Conservation (phyloP, 2,329 filamentous ascomycete genomes). For the Colletotrichum sp. region DNA sequence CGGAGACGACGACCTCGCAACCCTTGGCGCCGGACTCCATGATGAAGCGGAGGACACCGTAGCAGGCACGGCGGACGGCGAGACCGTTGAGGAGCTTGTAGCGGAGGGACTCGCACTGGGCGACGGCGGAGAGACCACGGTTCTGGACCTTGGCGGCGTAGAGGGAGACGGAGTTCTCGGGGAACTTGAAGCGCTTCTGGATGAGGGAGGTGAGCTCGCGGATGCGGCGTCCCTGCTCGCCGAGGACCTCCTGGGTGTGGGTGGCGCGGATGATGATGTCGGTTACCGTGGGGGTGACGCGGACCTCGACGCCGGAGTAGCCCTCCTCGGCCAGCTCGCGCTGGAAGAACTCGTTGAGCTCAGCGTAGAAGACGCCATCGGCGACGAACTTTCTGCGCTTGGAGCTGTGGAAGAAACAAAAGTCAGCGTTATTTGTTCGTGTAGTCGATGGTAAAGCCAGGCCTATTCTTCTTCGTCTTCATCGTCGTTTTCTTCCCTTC, state of each 20-base stretch:
- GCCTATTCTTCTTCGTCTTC: not conserved
- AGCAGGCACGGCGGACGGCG: slow-evolving; percentile 97
- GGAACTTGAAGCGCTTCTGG: slow-evolving; percentile 99
- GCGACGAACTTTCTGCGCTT: slow-evolving; percentile 95
- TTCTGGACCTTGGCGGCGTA: slow-evolving; percentile 99
- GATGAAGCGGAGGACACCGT: slow-evolving; percentile 99
- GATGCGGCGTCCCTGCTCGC: slow-evolving; percentile 99
- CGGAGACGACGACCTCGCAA: slow-evolving; percentile 99
- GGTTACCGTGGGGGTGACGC: slow-evolving; percentile 99
- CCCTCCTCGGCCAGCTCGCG: slow-evolving; percentile 99
- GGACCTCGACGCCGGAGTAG: slow-evolving; percentile 99
- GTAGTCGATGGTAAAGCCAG: not conserved
- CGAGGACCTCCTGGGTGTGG: slow-evolving; percentile 99
- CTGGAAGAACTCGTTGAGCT: slow-evolving; percentile 99
- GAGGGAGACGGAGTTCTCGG: slow-evolving; percentile 99
- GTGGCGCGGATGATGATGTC: slow-evolving; percentile 99
- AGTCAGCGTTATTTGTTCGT: slow-evolving; percentile 6
- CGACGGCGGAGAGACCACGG: slow-evolving; percentile 98
- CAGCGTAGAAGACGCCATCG: slow-evolving; percentile 99
- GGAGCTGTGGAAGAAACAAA: slow-evolving; percentile 60
- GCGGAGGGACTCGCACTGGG: slow-evolving; percentile 99
- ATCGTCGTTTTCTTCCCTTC: not conserved
- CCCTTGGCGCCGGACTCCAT: slow-evolving; percentile 99
- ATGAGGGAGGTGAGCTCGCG: slow-evolving; percentile 99
- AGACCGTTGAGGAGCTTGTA: slow-evolving; percentile 99